phyloP scores from a whole-genome alignment of 2,329 filamentous ascomycete species.

The Colletotrichum sp. region DNA sequence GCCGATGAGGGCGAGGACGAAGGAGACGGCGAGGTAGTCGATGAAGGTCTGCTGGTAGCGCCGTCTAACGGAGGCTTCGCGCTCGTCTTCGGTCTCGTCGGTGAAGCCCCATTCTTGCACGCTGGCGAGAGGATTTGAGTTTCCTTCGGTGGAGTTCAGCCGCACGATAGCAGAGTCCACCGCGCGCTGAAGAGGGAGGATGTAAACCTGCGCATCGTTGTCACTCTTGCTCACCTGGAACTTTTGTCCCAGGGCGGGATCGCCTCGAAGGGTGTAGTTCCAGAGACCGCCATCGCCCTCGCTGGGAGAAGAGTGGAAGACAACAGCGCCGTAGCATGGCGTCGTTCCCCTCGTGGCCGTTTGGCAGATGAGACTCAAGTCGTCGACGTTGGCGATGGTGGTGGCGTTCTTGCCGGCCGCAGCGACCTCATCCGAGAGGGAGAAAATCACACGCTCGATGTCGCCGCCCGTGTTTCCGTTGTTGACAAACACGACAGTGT shows the following conservation, averaged over 20 bases:
- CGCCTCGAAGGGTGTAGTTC: constrained; percentile 77
- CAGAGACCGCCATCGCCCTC: constrained; percentile 54
- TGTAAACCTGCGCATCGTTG: constrained; percentile 71
- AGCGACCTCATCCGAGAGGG: constrained; percentile 47
- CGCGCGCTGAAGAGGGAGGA: constrained; percentile 71
- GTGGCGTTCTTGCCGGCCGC: constrained; percentile 30
- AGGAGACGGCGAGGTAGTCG: constrained; percentile 68
- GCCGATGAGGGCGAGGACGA: constrained; percentile 72
- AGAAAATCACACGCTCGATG: constrained; percentile 73
- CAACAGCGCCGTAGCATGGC: constrained; percentile 73
- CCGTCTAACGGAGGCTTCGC: constrained; percentile 60
- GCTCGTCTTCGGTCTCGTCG: constrained; percentile 45
- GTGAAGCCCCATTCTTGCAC: constrained; percentile 37
- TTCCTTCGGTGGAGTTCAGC: constrained; percentile 36
- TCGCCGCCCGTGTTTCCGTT: constrained; percentile 73
- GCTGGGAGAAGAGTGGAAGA: constrained; percentile 72
- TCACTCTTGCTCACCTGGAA: constrained; percentile 59
- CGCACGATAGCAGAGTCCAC: constrained; percentile 68
- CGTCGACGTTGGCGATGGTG: constrained; percentile 25
- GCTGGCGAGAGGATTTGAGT: constrained; percentile 30
- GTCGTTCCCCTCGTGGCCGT: constrained; percentile 68
- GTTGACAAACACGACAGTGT: constrained; percentile 80
- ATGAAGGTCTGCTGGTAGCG: constrained; percentile 70
- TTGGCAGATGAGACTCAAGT: constrained; percentile 55
- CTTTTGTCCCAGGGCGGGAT: constrained; percentile 58